A percentile compares a stretch with the other conserved stretches of the same genome.
These are phyloP conservation scores for Lasiodiplodia gonubiensis DNA, from an alignment of 2,329 filamentous ascomycete species.

Conservation along the genomic window DNA sequence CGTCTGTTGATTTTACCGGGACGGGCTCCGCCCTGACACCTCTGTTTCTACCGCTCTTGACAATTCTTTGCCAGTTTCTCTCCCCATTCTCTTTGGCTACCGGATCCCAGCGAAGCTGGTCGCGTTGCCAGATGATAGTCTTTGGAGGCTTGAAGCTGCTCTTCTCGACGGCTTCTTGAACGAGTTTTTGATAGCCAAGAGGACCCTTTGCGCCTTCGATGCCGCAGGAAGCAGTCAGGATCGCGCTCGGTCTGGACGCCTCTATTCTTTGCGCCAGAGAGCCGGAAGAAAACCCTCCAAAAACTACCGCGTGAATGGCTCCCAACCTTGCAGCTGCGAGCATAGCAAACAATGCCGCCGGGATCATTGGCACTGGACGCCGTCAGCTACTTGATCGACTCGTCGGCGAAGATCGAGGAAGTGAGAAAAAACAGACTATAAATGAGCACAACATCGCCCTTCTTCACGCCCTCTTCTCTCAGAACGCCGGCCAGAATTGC, in stretches of 20 bases:
- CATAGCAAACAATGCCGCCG: constrained; percentile 83
- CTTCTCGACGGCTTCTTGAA: constrained; percentile 72
- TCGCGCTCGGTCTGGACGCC: constrained; percentile 72
- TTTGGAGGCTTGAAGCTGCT: constrained; percentile 73
- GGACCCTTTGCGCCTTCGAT: constrained; percentile 86
- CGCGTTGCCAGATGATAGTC: constrained; percentile 83
- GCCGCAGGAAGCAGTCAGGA: constrained; percentile 90
- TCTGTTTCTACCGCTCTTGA: constrained; percentile 71
- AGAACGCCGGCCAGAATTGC: constrained; percentile 82
- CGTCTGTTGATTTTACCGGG: constrained; percentile 76
- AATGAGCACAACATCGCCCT: constrained; percentile 85
- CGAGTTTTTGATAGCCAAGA: constrained; percentile 75
- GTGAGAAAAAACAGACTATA: constrained; percentile 68
- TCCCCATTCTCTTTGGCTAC: constrained; percentile 71
- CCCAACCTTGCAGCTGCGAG: constrained; percentile 81
- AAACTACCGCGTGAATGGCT: constrained; percentile 89
- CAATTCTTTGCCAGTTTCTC: constrained; percentile 78
- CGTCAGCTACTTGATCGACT: neutral
- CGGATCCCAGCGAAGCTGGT: constrained; percentile 75
- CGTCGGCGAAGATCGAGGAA: too few species aligned
- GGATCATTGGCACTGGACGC: constrained; percentile 86
- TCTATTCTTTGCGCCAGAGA: constrained; percentile 90
- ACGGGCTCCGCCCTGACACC: constrained; percentile 75
- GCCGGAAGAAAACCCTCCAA: constrained; percentile 84
- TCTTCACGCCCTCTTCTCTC: constrained; percentile 78